Percentiles rank a stretch among this genome's conserved stretches.
Conservation (phyloP, 1,139 yeast genomes). For the Yamadazyma conglobata region DNA sequence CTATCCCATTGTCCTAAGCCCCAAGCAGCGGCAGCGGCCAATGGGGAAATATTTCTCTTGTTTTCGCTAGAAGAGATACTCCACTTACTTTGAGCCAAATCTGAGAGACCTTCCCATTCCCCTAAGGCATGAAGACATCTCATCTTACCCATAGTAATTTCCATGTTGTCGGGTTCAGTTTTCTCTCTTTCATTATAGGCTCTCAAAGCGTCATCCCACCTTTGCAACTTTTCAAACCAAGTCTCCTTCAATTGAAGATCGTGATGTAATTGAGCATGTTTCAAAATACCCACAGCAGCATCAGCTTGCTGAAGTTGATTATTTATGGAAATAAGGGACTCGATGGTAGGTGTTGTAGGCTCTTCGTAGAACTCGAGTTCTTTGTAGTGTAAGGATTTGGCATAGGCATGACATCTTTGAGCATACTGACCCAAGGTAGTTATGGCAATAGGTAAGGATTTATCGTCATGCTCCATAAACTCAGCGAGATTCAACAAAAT, state of each 20-base stretch:
- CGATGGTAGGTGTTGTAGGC: slow-evolving; percentile 89
- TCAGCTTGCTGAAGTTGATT: slow-evolving; percentile 95
- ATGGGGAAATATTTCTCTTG: slow-evolving; percentile 85
- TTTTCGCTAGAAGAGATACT: slow-evolving; percentile 65
- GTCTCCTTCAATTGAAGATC: slow-evolving; percentile 91
- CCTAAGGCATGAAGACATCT: slow-evolving; percentile 96
- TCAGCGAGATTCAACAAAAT: slow-evolving; percentile 86
- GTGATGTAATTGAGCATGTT: slow-evolving; percentile 93
- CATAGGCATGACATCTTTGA: slow-evolving; percentile 94
- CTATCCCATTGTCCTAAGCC: slow-evolving; percentile 97
- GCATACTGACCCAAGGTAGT: slow-evolving; percentile 90
- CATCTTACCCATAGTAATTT: slow-evolving; percentile 96
- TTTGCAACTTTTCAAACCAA: slow-evolving; percentile 93
- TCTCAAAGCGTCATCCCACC: slow-evolving; percentile 96
- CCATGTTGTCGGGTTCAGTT: slow-evolving; percentile 57
- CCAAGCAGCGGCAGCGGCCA: slow-evolving; percentile 99
- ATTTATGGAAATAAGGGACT: slow-evolving; percentile 85
- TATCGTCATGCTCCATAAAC: slow-evolving; percentile 96
- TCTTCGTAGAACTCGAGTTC: slow-evolving; percentile 93
- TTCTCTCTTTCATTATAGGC: slow-evolving; percentile 79
- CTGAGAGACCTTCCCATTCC: slow-evolving; percentile 93
- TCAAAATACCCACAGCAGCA: slow-evolving; percentile 95
- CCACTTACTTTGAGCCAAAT: slow-evolving; percentile 88
- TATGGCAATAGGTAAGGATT: slow-evolving; percentile 85
- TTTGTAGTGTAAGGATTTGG: slow-evolving; percentile 93